Evolutionary conservation across 495 filamentous ascomycete species (phyloP).

Genomic region (Aspergillus ostianus): DNA sequence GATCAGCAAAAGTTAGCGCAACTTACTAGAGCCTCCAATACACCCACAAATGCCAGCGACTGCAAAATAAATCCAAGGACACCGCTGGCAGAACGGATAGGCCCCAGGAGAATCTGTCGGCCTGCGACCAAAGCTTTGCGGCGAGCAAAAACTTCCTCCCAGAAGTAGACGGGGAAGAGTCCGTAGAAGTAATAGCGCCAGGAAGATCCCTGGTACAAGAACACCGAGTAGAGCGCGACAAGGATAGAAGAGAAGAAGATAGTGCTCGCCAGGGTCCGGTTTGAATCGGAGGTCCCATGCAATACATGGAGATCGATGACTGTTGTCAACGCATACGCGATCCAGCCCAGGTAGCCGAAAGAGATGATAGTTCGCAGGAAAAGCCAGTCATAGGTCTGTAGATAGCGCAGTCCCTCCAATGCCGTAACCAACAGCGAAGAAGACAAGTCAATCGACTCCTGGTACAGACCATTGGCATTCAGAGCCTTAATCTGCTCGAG

Average conservation of each 20-base stretch:
- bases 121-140: conserved; percentile 68
- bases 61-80: conserved; percentile 58
- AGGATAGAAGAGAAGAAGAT: conserved; percentile 74
- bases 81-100: conserved; percentile 58
- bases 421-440: conserved; percentile 72
- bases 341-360: conserved; percentile 94
- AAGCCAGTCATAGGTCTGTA: conserved; percentile 98
- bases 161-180: conserved; percentile 89
- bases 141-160: conserved; percentile 91
- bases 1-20: background rate
- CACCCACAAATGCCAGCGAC: conserved; percentile 60
- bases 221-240: conserved; percentile 70
- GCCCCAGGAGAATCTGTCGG: conserved; percentile 62
- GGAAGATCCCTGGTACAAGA: conserved; percentile 75
- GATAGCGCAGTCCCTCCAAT: conserved; percentile 83
- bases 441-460: conserved; percentile 73
- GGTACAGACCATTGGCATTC: conserved; percentile 64
- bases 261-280: conserved; percentile 59
- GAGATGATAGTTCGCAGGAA: conserved; percentile 92
- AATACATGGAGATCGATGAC: conserved; percentile 89
- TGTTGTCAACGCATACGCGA: conserved; percentile 88
- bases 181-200: conserved; percentile 89
- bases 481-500: conserved; percentile 62
- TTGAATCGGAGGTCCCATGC: conserved; percentile 64
- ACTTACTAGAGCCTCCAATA: conserved; percentile 82